phyloP scores from a whole-genome alignment of 2,329 filamentous ascomycete species.

The Hypomyces rosellus region DNA sequence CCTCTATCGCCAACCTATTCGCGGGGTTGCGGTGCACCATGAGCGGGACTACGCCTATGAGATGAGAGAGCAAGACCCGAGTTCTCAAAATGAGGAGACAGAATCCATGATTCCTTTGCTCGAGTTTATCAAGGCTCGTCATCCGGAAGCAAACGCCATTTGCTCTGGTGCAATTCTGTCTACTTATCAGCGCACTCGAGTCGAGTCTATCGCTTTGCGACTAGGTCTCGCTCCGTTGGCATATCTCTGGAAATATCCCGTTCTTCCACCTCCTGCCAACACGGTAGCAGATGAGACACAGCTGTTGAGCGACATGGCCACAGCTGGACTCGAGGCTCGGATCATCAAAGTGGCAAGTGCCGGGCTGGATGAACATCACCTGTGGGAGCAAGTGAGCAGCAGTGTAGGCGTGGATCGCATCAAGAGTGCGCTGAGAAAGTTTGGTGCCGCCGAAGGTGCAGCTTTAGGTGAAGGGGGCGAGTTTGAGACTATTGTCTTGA shows the following conservation, averaged over 20 bases:
- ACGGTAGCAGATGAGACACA: constrained; percentile 38
- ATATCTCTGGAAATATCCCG: constrained; percentile 87
- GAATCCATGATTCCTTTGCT: constrained; percentile 79
- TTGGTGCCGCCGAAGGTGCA: constrained; percentile 62
- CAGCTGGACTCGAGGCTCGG: constrained; percentile 72
- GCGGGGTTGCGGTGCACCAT: constrained; percentile 63
- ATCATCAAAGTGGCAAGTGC: constrained; percentile 94
- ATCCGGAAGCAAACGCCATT: constrained; percentile 79
- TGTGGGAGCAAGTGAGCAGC: constrained; percentile 75
- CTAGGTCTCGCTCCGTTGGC: constrained; percentile 78
- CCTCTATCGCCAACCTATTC: constrained; percentile 74
- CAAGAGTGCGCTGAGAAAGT: constrained; percentile 53
- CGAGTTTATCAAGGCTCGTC: constrained; percentile 53
- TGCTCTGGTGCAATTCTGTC: constrained; percentile 89
- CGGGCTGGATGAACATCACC: constrained; percentile 70
- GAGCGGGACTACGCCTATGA: constrained; percentile 59
- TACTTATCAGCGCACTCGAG: constrained; percentile 92
- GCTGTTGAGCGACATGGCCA: constrained; percentile 76
- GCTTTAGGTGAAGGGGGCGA: constrained; percentile 90
- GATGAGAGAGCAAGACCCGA: constrained; percentile 15
- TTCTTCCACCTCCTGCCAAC: constrained; percentile 48
- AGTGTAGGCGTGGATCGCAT: constrained; percentile 40
- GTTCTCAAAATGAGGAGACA: constrained; percentile 63
- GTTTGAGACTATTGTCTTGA: constrained; percentile 86
- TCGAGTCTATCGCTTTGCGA: constrained; percentile 83